Evolutionary conservation across 257 asterid species (phyloP).

Genomic region (Primulina huaijiensis): DNA sequence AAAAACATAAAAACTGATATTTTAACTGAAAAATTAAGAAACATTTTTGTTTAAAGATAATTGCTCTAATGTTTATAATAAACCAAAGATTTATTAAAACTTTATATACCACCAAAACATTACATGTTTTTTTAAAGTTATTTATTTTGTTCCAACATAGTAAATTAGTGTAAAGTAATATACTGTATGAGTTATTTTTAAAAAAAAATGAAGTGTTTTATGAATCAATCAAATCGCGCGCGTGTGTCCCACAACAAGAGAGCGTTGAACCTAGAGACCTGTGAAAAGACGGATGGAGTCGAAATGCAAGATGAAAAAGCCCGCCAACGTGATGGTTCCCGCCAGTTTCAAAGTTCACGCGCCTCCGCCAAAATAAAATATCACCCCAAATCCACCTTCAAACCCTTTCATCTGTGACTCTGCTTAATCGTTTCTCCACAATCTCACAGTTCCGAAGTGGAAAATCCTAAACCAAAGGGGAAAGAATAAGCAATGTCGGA

Average conservation of each 20-base stretch:
- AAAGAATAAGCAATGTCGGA: constrained; percentile 36
- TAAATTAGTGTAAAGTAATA: too few species aligned
- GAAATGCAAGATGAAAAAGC: constrained; percentile 5
- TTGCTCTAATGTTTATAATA: too few species aligned
- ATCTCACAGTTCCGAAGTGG: neutral
- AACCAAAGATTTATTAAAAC: too few species aligned
- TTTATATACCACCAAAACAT: too few species aligned
- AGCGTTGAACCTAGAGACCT: neutral
- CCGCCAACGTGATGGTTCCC: constrained; percentile 28
- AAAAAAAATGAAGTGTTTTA: too few species aligned
- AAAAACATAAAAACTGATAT: too few species aligned
- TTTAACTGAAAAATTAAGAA: too few species aligned
- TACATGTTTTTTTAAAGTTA: too few species aligned
- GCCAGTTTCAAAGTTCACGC: constrained; percentile 23
- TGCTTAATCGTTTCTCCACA: neutral
- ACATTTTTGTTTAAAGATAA: too few species aligned
- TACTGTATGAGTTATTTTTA: too few species aligned
- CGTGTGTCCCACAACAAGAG: neutral
- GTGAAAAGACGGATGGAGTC: constrained; percentile 24
- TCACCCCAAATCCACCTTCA: neutral
- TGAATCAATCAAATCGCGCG: neutral
- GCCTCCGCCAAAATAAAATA: constrained; percentile 12
- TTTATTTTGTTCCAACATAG: too few species aligned
- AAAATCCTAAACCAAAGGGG: neutral
- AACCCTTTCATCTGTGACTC: neutral